Evolutionary conservation across 2,329 filamentous ascomycete genomes (phyloP), one percentile per base, ranked within the genome.

Genomic region (Juglanconis juglandina): DNA sequence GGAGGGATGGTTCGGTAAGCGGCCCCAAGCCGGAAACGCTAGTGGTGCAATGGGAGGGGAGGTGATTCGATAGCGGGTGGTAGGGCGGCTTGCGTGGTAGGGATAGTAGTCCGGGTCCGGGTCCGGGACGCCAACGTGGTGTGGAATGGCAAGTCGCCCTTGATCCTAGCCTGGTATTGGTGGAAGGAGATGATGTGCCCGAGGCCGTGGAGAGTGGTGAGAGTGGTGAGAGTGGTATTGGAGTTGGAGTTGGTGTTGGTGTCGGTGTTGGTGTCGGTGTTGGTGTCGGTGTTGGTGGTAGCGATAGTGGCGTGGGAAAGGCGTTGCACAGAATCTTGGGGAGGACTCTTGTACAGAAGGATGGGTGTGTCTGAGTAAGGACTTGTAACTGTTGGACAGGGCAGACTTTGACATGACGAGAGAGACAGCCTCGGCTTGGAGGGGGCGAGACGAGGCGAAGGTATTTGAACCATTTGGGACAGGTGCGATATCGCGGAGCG

Each of bases 11-110:
- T 47, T 37, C 11, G 41, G 37, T 14, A 24, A 47, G 44, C 47
- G 44, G 53, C 24, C 51, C 61, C 53, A 56, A 44, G 61, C 44
- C 41, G 30, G 46, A 52, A 17, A 48, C 56, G 50, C 60, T 59
- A 35, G 35, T 50, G 58, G 47, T 42, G 46, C 54, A 47, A 33
- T 46, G 42, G 30, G 44, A 58, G 14, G 34, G 48, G 42, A n/a
- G 48, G 54, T 44, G 44, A 44, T 37, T 49, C 32, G 51, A 11
- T 17, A 17, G 41, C 39, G 41, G 48, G 13, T 34, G 44, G 33
- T 44, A 44, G 61, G 61, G 61, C 61, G 60, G 61, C 61, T 56
- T 61, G 61, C 58, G 24, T 11, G 24, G 54, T 61, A 44, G 54
- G 57, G 51, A 33, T 51, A 44, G 44, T 49, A 44, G 24, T 56